Conservation (phyloP, 2,329 filamentous ascomycete species). For the Fusarium azukiicola region DNA sequence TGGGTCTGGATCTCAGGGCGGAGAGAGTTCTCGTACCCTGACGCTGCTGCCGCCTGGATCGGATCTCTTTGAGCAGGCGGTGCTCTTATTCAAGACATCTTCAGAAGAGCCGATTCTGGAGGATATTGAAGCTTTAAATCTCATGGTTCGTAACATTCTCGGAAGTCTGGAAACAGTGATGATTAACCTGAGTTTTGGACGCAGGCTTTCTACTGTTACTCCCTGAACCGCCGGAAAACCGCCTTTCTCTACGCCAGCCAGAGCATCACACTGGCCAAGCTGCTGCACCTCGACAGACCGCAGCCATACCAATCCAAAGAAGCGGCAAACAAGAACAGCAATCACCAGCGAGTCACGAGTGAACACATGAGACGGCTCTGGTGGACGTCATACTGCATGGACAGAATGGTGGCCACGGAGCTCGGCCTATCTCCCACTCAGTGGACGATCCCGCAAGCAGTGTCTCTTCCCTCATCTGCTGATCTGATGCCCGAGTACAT, state of each 20-base stretch:
- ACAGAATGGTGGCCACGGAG: conserved; percentile 30
- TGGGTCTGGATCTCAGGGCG: neutral
- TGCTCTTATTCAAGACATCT: conserved; percentile 33
- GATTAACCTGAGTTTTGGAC: neutral
- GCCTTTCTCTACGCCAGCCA: conserved; percentile 34
- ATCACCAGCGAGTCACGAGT: neutral
- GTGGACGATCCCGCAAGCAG: conserved; percentile 2
- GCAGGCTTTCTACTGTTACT: conserved; percentile 39
- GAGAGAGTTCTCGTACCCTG: neutral
- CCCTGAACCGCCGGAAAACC: conserved; percentile 32
- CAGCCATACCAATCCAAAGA: conserved; percentile 1
- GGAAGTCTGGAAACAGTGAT: no score
- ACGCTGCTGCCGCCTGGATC: conserved; percentile 22
- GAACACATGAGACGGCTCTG: conserved; percentile 29
- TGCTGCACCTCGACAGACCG: conserved; percentile 22
- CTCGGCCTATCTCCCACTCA: conserved; percentile 25
- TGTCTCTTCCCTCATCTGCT: conserved; percentile 17
- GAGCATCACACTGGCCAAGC: conserved; percentile 28
- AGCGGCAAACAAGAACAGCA: neutral
- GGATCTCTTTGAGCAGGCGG: conserved; percentile 29
- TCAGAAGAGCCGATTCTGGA: conserved; percentile 28
- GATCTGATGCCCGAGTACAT: conserved; percentile 12
- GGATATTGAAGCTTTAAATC: conserved; percentile 33
- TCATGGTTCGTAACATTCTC: conserved; percentile 18
- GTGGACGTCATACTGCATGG: conserved; percentile 38